phyloP scores from a whole-genome alignment of 169 alveolate species.

The Cryptosporidium tyzzeri region DNA sequence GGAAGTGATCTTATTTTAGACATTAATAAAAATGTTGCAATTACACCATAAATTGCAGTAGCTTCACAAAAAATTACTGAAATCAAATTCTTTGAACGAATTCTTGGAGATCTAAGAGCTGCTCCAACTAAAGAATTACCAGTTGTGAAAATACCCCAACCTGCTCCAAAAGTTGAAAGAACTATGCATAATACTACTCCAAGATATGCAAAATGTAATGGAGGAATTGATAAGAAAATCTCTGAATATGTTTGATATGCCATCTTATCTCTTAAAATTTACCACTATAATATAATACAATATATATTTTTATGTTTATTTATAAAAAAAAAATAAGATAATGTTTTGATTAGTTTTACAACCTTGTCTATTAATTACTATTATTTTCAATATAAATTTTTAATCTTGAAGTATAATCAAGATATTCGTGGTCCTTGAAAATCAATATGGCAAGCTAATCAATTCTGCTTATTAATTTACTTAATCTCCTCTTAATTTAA shows the following conservation, averaged over 20 bases:
- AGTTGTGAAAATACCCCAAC: constrained; percentile 98
- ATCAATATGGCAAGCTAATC: neutral
- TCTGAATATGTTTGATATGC: constrained; percentile 64
- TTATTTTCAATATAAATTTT: too few species aligned
- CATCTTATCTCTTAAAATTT: constrained; percentile 9
- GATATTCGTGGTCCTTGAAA: too few species aligned
- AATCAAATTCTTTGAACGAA: constrained; percentile 97
- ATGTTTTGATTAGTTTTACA: too few species aligned
- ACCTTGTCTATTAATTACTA: neutral
- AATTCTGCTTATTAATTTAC: neutral
- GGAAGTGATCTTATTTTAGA: constrained; percentile 83
- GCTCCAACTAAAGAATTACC: constrained; percentile 98
- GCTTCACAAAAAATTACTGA: constrained; percentile 99
- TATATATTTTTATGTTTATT: too few species aligned
- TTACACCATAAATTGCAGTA: constrained; percentile 96
- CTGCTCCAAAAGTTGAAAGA: constrained; percentile 95
- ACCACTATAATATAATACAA: neutral
- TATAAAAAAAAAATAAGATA: neutral
- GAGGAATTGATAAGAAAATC: constrained; percentile 51
- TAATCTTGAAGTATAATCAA: neutral
- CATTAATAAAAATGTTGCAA: constrained; percentile 90
- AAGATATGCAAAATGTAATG: constrained; percentile 84
- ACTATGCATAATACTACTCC: constrained; percentile 94
- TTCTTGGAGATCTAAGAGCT: constrained; percentile 98
- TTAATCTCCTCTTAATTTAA: neutral